Percentiles rank a stretch among this genome's conserved stretches.
Conservation (phyloP, 2,329 filamentous ascomycete genomes). For the Penicillium sp. region DNA sequence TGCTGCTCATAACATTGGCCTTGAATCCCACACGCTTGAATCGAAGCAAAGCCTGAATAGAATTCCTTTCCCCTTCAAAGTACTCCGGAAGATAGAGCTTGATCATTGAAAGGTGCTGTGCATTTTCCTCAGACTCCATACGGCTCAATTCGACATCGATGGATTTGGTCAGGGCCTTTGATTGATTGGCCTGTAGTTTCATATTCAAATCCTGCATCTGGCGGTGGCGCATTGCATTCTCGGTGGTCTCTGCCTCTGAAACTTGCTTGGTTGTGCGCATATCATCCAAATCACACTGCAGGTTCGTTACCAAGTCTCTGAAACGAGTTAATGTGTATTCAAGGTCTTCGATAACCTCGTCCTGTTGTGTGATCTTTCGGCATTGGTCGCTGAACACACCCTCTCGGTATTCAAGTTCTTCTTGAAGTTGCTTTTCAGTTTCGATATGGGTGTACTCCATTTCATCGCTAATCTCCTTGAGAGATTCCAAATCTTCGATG, state of each 20-base stretch:
- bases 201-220: conserved; percentile 97
- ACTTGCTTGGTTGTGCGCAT: conserved; percentile 89
- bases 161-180: conserved; percentile 89
- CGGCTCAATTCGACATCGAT: conserved; percentile 86
- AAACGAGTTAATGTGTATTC: conserved; percentile 88
- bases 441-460: conserved; percentile 91
- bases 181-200: conserved; percentile 84
- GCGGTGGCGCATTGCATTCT: conserved; percentile 80
- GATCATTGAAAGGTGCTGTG: conserved; percentile 83
- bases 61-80: conserved; percentile 76
- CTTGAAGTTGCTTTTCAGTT: conserved; percentile 89
- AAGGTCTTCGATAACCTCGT: conserved; percentile 77
- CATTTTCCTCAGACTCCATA: conserved; percentile 83
- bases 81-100: conserved; percentile 84
- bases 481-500: conserved; percentile 81
- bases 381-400: conserved; percentile 77
- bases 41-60: conserved; percentile 80
- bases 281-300: conserved; percentile 85
- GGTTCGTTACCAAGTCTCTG: conserved; percentile 78
- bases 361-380: conserved; percentile 70
- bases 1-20: conserved; percentile 71
- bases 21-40: conserved; percentile 91
- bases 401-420: conserved; percentile 88
- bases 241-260: conserved; percentile 87
- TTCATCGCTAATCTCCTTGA: conserved; percentile 93